Conservation (phyloP, 768 basidiomycete genomes). For the Holtermanniella nyarrowii region DNA sequence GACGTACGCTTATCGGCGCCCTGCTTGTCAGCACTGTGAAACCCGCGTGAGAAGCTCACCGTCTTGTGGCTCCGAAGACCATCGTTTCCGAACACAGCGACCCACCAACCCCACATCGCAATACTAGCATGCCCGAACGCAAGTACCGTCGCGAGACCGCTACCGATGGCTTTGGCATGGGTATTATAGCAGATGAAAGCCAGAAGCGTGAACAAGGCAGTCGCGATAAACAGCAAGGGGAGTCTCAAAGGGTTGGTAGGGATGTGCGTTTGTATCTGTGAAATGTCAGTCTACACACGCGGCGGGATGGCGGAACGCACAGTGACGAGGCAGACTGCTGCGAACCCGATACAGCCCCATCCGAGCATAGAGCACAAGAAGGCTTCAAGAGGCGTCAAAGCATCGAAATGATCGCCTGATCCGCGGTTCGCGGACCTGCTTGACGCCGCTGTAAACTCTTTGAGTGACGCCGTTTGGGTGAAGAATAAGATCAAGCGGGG, state of each 20-base stretch:
- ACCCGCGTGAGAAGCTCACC: background rate
- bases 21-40: background rate
- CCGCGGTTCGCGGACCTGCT: slow-evolving; percentile 1
- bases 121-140: slow-evolving; percentile 25
- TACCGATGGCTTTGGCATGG: slow-evolving; percentile 8
- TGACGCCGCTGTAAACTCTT: slow-evolving; percentile 5
- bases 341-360: slow-evolving; percentile 10
- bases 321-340: slow-evolving; percentile 21
- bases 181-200: slow-evolving; percentile 24
- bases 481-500: slow-evolving; percentile 40
- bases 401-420: slow-evolving; percentile 29
- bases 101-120: slow-evolving; percentile 40
- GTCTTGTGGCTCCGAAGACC: background rate
- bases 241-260: slow-evolving; percentile 19
- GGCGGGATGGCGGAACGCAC: slow-evolving; percentile 20
- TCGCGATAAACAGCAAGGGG: slow-evolving; percentile 23
- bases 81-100: slow-evolving; percentile 29
- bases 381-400: slow-evolving; percentile 31
- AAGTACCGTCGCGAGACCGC: slow-evolving; percentile 25
- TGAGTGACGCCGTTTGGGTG: slow-evolving; percentile 17
- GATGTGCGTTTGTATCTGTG: background rate
- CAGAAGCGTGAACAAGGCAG: slow-evolving; percentile 21
- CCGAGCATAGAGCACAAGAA: slow-evolving; percentile 22
- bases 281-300: slow-evolving; percentile 16
- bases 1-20: background rate